phyloP scores from a whole-genome alignment of 1,284 basidiomycete genomes.

The Bothia castanella region DNA sequence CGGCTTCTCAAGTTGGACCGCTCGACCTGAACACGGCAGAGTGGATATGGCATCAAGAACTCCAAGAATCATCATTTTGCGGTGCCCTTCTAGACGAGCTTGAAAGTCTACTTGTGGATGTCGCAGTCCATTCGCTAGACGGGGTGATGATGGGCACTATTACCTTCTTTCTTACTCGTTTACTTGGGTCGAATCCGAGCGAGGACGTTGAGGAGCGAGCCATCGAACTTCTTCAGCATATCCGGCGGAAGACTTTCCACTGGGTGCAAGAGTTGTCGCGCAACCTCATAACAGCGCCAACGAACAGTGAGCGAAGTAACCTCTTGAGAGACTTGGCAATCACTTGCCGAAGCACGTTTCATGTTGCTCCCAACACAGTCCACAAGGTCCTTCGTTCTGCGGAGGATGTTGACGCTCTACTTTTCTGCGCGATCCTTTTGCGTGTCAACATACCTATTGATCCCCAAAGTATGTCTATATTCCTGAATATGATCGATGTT shows the following conservation, averaged over 20 bases:
- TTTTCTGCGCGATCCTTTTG: conserved; percentile 21
- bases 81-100: conserved; percentile 32
- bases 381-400: conserved; percentile 16
- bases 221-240: conserved; percentile 26
- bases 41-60: conserved; percentile 33
- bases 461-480: too few species aligned
- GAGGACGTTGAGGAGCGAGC: conserved; percentile 8
- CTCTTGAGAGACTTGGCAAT: conserved; percentile 34
- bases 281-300: conserved; percentile 19
- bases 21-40: conserved; percentile 9
- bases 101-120: conserved; percentile 23
- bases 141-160: conserved; percentile 33
- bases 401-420: too few species aligned
- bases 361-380: conserved; percentile 28
- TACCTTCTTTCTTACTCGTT: conserved; percentile 31
- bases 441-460: not conserved
- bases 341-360: conserved; percentile 40
- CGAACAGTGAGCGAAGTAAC: conserved; percentile 22
- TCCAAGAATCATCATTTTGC: conserved; percentile 32
- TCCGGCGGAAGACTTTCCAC: conserved; percentile 32
- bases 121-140: conserved; percentile 40
- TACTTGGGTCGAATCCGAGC: conserved; percentile 30
- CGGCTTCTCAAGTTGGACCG: conserved; percentile 41
- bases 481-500: too few species aligned
- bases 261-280: conserved; percentile 37